Percentiles rank a stretch among this genome's conserved stretches.
Evolutionary conservation across 352 stramenopile species (phyloP).

Genomic region (Pythium pyrilobum): DNA sequence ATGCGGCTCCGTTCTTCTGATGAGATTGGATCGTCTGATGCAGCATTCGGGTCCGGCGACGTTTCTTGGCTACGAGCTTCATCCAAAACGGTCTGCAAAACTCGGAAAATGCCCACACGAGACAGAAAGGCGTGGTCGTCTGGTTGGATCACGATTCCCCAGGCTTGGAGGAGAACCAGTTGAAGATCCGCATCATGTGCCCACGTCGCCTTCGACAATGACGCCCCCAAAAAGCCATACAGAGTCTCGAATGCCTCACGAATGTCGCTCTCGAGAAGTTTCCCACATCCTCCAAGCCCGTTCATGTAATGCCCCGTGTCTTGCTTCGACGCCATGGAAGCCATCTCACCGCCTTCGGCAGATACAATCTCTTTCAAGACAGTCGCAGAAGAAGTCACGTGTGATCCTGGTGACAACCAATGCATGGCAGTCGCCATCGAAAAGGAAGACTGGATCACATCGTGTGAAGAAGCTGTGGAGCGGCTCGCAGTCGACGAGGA

Average conservation of each 20-base stretch:
- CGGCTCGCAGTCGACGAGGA: conserved; percentile 13
- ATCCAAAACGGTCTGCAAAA: conserved; percentile 87
- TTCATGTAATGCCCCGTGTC: conserved; percentile 61
- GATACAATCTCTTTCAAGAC: conserved; percentile 10
- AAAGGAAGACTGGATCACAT: conserved; percentile 69
- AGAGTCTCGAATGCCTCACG: conserved; percentile 81
- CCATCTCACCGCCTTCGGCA: conserved; percentile 6
- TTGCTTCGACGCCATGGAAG: not conserved
- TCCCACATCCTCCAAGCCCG: conserved; percentile 74
- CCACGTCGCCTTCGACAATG: conserved; percentile 81
- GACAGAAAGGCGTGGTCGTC: conserved; percentile 89
- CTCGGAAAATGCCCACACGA: conserved; percentile 83
- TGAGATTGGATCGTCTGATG: conserved; percentile 7
- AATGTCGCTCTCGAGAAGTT: conserved; percentile 70
- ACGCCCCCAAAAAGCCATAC: conserved; percentile 70
- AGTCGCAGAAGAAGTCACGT: not conserved
- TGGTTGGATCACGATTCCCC: conserved; percentile 84
- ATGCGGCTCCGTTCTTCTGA: conserved; percentile 38
- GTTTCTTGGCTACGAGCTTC: conserved; percentile 44
- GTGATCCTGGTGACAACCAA: conserved; percentile 55
- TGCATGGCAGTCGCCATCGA: conserved; percentile 62
- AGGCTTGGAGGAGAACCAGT: conserved; percentile 75
- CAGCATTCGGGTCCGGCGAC: not conserved
- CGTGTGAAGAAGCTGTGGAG: conserved; percentile 25
- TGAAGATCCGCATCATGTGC: conserved; percentile 76